phyloP scores from a whole-genome alignment of 192 early-diverging fungal species.

The Phycomyces nitens region DNA sequence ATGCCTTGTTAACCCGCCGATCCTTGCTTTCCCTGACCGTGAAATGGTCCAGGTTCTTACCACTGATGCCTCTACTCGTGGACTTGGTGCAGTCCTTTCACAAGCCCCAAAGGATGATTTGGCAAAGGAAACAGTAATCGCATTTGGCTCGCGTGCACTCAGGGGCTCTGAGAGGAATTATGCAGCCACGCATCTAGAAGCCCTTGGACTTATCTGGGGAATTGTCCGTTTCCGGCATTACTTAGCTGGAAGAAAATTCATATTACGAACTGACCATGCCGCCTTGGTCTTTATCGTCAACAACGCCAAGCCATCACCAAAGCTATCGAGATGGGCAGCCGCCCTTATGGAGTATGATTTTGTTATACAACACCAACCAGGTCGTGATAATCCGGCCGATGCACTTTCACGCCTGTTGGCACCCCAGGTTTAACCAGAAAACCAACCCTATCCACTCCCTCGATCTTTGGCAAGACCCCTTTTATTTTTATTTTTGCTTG shows the following conservation, averaged over 20 bases:
- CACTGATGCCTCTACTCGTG: constrained; percentile 9
- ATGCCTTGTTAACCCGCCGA: background rate
- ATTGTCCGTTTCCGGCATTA: background rate
- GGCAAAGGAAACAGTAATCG: background rate
- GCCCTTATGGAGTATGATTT: constrained; percentile 2
- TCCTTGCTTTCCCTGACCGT: constrained; percentile 7
- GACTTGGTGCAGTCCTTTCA: background rate
- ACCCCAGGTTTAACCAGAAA: background rate
- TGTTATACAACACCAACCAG: background rate
- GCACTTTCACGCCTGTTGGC: background rate
- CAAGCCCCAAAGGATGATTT: background rate
- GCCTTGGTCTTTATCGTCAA: background rate
- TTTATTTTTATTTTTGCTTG: background rate
- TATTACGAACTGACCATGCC: background rate
- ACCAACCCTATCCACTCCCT: too few species aligned
- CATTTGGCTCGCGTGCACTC: background rate
- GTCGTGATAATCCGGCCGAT: constrained; percentile 1
- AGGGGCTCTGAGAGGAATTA: background rate
- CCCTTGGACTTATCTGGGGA: background rate
- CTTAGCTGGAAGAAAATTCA: background rate
- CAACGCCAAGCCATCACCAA: background rate
- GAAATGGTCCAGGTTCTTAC: constrained; percentile 6
- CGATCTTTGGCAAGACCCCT: background rate
- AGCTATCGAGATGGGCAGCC: background rate
- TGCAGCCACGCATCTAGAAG: constrained; percentile 8